Percentiles rank a stretch among this genome's conserved stretches.
Evolutionary conservation across 345 rosid genomes (phyloP).

Genomic region (Luvunga scandens): DNA sequence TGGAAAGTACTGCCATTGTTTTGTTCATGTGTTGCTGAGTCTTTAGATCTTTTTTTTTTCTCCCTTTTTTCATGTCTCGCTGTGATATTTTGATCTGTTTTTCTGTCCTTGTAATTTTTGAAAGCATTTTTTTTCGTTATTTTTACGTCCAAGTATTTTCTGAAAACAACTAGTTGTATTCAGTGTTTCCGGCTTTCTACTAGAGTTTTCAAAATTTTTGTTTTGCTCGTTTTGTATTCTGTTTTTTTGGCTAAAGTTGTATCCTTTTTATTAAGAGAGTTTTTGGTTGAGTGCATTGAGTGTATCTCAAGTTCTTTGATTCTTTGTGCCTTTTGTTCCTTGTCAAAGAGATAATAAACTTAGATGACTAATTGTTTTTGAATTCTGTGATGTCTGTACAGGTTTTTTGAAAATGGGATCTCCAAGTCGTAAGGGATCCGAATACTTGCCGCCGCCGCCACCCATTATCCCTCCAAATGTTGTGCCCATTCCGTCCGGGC

Average conservation of each 20-base stretch:
- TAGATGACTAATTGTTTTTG: too few relatives aligned
- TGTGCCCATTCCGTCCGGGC: background rate
- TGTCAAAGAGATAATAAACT: too few relatives aligned
- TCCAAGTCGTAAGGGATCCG: background rate
- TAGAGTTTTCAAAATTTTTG: too few relatives aligned
- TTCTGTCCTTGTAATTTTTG: background rate
- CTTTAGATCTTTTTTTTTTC: too few relatives aligned
- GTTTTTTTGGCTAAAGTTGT: background rate
- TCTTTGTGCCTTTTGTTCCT: too few relatives aligned
- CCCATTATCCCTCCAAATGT: constrained; percentile 7
- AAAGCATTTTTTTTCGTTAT: background rate
- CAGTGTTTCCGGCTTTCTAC: too few relatives aligned
- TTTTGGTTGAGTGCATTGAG: background rate
- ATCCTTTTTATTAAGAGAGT: background rate
- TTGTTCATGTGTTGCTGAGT: too few relatives aligned
- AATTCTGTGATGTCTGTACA: background rate
- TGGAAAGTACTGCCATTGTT: too few relatives aligned
- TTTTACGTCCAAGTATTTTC: too few relatives aligned
- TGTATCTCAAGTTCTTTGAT: too few relatives aligned
- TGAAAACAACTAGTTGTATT: too few relatives aligned
- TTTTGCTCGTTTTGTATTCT: background rate
- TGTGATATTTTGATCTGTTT: background rate
- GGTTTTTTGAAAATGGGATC: background rate
- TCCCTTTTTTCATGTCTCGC: background rate
- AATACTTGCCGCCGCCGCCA: constrained; percentile 21